Base-by-base conservation (phyloP, 106 monocot genomes). In the Iris macrosiphon region DNA sequence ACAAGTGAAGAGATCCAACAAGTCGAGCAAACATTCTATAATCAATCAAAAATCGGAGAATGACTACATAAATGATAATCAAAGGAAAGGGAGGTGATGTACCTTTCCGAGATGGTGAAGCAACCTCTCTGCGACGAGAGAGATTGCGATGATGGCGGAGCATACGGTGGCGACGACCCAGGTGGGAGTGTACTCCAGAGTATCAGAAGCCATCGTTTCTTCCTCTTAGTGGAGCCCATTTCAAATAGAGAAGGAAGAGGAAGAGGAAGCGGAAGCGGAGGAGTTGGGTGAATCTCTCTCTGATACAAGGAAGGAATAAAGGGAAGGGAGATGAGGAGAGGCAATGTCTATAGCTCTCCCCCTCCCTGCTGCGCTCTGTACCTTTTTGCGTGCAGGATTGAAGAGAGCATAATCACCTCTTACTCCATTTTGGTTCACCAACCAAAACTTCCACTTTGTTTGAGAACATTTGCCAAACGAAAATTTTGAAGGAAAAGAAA, bases 151-250 rank as follows among this genome's bases (percentile, higher is more conserved):
- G 55, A 85, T 76, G 60, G 66, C 54, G 12, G 69, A 14, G 66
- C 86, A 87, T 11, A 87, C 74, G 23, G 16, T 54, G 31, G 80
- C 80, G 9, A 86, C 77, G 33, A 81, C 70, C 81, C 81, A 87
- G 3, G 86, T 81, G 3, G 81, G 80, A 2, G 80, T 77, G 65
- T 64, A 63, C 70, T 73, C 70, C 61, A 87, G 44, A 5, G 52
- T 60, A 13, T 43, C 29, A 5, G 33, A 16, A n/a, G 55, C 20
- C 37, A 38, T 56, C 38, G 55, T n/a, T n/a, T n/a, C n/a, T n/a
- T 21, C 10, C 11, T 37, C 33, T 37, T 20, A 38, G 11, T 56
- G 37, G 55, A 31, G 38, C 28, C 37, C 55, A 37, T 56, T 22
- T 22, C 13, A 35, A 56, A 39, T 38, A 56, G 24, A 39, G 20